A percentile compares a stretch with the other conserved stretches of the same genome.
phyloP scores from a whole-genome alignment of 2,329 filamentous ascomycete species.

The Penicillium crustosum region DNA sequence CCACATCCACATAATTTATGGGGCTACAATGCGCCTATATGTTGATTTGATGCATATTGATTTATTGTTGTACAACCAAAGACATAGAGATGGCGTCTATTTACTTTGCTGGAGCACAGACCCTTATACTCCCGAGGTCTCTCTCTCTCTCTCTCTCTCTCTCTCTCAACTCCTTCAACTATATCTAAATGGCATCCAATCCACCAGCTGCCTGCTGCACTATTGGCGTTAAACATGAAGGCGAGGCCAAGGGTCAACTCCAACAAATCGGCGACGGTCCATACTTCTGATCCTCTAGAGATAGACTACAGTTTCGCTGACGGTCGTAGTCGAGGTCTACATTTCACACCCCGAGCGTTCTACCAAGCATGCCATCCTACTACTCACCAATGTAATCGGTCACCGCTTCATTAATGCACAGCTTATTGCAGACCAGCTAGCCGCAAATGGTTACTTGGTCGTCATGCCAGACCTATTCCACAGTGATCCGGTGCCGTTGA shows the following conservation, averaged over 20 bases:
- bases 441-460: slow-evolving; percentile 23
- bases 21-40: background rate
- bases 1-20: background rate
- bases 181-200: slow-evolving; percentile 18
- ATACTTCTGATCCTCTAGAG: background rate
- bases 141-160: no score
- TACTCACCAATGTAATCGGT: slow-evolving; percentile 22
- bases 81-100: background rate
- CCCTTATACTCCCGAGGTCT: no score
- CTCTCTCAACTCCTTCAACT: no score
- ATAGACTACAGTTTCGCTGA: background rate
- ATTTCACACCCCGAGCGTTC: slow-evolving; percentile 10
- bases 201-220: slow-evolving; percentile 18
- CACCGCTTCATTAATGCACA: slow-evolving; percentile 25
- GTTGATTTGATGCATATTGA: no score
- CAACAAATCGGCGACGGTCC: slow-evolving; percentile 20
- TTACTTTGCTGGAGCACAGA: background rate
- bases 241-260: slow-evolving; percentile 16
- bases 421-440: slow-evolving; percentile 22
- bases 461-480: slow-evolving; percentile 26
- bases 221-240: slow-evolving; percentile 20
- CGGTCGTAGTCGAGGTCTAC: slow-evolving; percentile 18
- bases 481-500: slow-evolving; percentile 18
- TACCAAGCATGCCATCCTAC: slow-evolving; percentile 17
- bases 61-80: no score